Base-by-base conservation (phyloP, 75 land plant species). In the Pinus tabuliformis region DNA sequence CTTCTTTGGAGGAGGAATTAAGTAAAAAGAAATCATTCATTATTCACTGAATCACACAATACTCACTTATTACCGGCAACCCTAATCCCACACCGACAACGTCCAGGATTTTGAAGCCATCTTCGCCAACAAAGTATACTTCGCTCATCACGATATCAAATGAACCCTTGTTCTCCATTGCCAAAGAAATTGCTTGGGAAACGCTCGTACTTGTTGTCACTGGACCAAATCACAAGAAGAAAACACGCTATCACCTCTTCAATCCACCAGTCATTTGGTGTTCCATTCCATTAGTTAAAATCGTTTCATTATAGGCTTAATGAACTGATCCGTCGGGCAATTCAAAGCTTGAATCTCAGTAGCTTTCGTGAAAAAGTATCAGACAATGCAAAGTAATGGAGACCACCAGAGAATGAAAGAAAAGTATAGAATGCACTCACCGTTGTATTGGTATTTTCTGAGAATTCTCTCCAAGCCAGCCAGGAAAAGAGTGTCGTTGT, bases 1-100 rank as follows among this genome's bases (percentile, higher is more conserved):
- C 0, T 45, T 71, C 42, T 39, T n/a, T 16, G 6, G 1, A 70
- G 9, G 8, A 16, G 6, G 17, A 0, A 26, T 68, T 68, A 6
- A 20, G 42, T 45, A 33, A 18, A 70, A 17, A 3, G n/a, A 2
- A 30, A 20, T 17, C 52, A 33, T 18, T 70, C 39, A 5, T 42
- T 20, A 17, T 42, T 20, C n/a, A 33, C n/a, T 20, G 42, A 26
- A 6, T 13, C 4, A 28, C 15, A 64, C 18, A 17, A 64, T 22
- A 72, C 88, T 80, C 73, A 86, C 88, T 81, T 74, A 86, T 81
- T 6, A 86, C 88, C 15, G 88, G 88, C 64, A 86, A 66, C 36
- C 81, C 87, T 52, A 81, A 56, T 58, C 73, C 87, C 21, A 81
- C 57, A n/a, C 78, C 87, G 37, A 81, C 60, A 11, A 86, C 75